A percentile compares a stretch with the other conserved stretches of the same genome.
These are phyloP conservation scores for Termitomyces heimii DNA, from an alignment of 768 basidiomycete genomes.

Conservation along the genomic window DNA sequence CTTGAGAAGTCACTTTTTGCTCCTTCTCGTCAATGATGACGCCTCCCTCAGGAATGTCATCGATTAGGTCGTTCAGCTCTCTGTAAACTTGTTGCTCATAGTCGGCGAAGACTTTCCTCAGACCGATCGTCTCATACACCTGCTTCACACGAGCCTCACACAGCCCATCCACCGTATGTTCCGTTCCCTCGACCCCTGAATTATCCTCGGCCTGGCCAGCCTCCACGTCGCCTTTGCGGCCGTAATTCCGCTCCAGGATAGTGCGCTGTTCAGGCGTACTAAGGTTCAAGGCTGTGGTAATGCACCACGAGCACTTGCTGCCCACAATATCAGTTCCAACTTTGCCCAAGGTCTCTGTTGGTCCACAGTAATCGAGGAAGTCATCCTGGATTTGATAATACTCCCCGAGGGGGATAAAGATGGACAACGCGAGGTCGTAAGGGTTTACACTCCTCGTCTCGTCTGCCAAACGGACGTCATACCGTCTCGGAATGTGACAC, in stretches of 20 bases:
- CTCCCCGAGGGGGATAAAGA: conserved; percentile 88
- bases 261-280: conserved; percentile 48
- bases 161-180: conserved; percentile 42
- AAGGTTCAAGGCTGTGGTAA: conserved; percentile 74
- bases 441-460: conserved; percentile 32
- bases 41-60: conserved; percentile 56
- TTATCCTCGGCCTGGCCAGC: conserved; percentile 9
- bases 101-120: conserved; percentile 56
- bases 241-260: conserved; percentile 48
- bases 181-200: conserved; percentile 11
- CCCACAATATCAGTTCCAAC: conserved; percentile 96
- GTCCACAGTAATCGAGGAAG: conserved; percentile 90
- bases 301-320: conserved; percentile 97
- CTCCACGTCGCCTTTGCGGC: conserved; percentile 29
- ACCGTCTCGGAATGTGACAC: conserved; percentile 51
- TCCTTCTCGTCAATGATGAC: conserved; percentile 23
- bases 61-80: conserved; percentile 63
- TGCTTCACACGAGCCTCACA: conserved; percentile 35
- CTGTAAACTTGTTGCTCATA: conserved; percentile 77
- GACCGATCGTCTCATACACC: conserved; percentile 66
- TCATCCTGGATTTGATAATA: conserved; percentile 99
- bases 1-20: background rate
- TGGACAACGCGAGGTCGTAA: conserved; percentile 69
- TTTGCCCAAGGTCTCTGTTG: conserved; percentile 90
- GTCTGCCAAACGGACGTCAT: conserved; percentile 21